Conservation (phyloP, 1,284 basidiomycete genomes). For the Grifola frondosa region DNA sequence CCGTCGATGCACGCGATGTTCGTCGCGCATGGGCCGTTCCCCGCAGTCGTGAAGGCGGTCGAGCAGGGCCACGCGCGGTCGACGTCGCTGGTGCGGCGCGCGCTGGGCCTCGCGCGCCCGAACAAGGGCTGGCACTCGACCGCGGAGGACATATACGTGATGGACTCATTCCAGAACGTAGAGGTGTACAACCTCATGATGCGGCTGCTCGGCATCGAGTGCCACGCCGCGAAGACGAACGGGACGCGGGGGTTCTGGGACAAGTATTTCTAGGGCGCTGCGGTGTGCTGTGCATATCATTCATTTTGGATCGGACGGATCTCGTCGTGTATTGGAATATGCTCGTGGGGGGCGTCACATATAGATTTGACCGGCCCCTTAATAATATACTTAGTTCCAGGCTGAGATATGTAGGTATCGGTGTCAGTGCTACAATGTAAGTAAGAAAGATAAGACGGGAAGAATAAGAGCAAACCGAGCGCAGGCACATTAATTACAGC, state of each 20-base stretch:
- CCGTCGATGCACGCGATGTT: constrained; percentile 86
- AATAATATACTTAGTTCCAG: too few relatives aligned
- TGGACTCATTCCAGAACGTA: constrained; percentile 80
- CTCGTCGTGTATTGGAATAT: too few relatives aligned
- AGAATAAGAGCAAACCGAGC: not conserved
- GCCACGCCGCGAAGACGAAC: constrained; percentile 63
- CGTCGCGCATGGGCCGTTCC: constrained; percentile 86
- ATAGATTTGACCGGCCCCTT: too few relatives aligned
- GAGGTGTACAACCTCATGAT: constrained; percentile 84
- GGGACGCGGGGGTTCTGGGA: constrained; percentile 83
- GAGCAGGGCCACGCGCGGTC: constrained; percentile 35
- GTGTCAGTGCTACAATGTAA: too few relatives aligned
- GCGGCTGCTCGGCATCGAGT: constrained; percentile 68
- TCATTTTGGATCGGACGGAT: too few relatives aligned
- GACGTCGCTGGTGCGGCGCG: constrained; percentile 7
- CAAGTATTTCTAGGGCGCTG: constrained; percentile 51
- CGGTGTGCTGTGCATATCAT: too few relatives aligned
- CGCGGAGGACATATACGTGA: constrained; percentile 63
- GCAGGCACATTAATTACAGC: not conserved
- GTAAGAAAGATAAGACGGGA: too few relatives aligned
- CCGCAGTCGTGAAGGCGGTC: constrained; percentile 59
- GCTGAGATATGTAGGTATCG: too few relatives aligned
- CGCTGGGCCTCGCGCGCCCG: constrained; percentile 30
- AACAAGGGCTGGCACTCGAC: constrained; percentile 68
- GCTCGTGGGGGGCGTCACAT: too few relatives aligned